A percentile compares a stretch with the other conserved stretches of the same genome.
Conservation (phyloP, 805 yeast genomes). For the Starmerella khaoyaiensis region DNA sequence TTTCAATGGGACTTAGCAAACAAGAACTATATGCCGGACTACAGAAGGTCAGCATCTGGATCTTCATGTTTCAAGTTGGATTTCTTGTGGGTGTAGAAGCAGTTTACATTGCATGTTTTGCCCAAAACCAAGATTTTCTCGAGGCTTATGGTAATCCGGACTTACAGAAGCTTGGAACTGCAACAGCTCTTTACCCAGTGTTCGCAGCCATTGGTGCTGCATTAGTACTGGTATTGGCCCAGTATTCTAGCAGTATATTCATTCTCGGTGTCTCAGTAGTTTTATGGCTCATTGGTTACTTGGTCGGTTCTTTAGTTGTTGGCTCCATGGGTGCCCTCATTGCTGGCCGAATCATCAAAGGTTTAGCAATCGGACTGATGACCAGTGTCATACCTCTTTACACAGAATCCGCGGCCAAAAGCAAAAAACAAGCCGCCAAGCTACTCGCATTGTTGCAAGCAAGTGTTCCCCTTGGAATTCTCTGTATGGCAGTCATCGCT, state of each 20-base stretch:
- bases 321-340: slow-evolving; percentile 15
- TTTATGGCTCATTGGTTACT: slow-evolving; percentile 20
- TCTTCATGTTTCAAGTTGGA: slow-evolving; percentile 15
- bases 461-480: slow-evolving; percentile 20
- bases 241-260: not conserved
- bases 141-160: slow-evolving; percentile 15
- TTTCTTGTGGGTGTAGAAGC: slow-evolving; percentile 22
- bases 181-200: slow-evolving; percentile 20
- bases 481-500: slow-evolving; percentile 18
- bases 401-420: slow-evolving; percentile 9
- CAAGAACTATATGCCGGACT: not conserved
- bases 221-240: slow-evolving; percentile 7
- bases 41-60: slow-evolving; percentile 12
- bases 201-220: slow-evolving; percentile 20
- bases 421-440: slow-evolving; percentile 11
- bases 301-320: slow-evolving; percentile 12
- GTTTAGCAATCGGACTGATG: slow-evolving; percentile 19
- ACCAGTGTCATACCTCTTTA: slow-evolving; percentile 20
- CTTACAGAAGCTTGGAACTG: slow-evolving; percentile 13
- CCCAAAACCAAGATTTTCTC: slow-evolving; percentile 14
- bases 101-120: slow-evolving; percentile 19
- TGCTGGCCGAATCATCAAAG: slow-evolving; percentile 17
- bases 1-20: too few species aligned
- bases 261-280: slow-evolving; percentile 9
- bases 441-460: slow-evolving; percentile 21